Conservation (phyloP, 1,284 basidiomycete genomes). For the Ganoderma lucidum region DNA sequence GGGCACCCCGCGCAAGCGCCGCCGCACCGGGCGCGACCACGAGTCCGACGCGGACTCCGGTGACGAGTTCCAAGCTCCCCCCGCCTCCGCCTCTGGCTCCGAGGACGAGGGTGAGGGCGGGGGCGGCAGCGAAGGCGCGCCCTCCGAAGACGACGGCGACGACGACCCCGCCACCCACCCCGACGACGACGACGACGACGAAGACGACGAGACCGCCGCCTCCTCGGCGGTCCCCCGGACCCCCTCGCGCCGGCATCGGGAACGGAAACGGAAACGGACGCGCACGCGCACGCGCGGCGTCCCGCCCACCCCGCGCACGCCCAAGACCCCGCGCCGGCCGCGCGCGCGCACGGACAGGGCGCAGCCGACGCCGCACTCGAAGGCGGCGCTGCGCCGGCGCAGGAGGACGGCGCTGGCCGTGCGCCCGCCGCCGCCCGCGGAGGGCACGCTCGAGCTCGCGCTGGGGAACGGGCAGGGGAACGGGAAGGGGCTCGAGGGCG, state of each 20-base stretch:
- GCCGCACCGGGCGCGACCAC: not conserved
- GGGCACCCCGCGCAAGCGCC: conserved; percentile 9
- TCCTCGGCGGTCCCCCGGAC: conserved; percentile 6
- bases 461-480: conserved; percentile 29
- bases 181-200: conserved; percentile 6
- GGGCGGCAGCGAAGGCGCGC: not conserved
- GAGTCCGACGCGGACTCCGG: not conserved
- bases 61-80: conserved; percentile 13
- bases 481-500: conserved; percentile 55
- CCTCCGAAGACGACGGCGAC: conserved; percentile 3
- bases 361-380: conserved; percentile 74
- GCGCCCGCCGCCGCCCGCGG: conserved; percentile 45
- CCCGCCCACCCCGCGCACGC: conserved; percentile 33
- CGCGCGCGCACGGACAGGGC: conserved; percentile 38
- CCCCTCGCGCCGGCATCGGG: conserved; percentile 1
- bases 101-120: conserved; percentile 3
- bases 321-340: conserved; percentile 37
- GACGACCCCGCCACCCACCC: conserved; percentile 10
- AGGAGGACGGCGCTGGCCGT: conserved; percentile 45
- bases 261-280: conserved; percentile 33
- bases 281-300: conserved; percentile 22
- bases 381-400: conserved; percentile 59
- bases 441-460: conserved; percentile 42
- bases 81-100: not conserved
- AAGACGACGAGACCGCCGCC: not conserved